Evolutionary conservation across 805 yeast genomes (phyloP).

Genomic region (Wickerhamiella siamensis): DNA sequence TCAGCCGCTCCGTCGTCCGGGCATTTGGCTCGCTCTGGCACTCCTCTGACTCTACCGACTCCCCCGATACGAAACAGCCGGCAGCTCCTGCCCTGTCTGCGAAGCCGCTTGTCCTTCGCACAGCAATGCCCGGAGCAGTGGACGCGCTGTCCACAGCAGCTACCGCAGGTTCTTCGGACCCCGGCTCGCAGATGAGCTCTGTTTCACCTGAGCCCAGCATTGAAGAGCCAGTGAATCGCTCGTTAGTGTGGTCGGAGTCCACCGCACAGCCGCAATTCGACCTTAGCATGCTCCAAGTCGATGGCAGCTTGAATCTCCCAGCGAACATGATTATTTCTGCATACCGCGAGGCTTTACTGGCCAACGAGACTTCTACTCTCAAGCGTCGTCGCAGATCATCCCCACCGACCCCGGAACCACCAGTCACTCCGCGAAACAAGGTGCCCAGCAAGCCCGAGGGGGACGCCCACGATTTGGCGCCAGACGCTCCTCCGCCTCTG

Average conservation of each 20-base stretch:
- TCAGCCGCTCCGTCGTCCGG: neutral
- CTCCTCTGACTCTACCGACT: neutral
- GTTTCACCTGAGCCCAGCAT: neutral
- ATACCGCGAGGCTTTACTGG: constrained; percentile 8
- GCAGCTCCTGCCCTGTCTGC: neutral
- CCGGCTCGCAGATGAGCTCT: neutral
- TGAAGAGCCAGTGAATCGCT: neutral
- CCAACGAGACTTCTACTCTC: neutral
- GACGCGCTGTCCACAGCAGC: neutral
- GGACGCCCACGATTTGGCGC: neutral
- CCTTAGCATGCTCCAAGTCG: neutral
- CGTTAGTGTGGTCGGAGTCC: neutral
- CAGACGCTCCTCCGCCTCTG: neutral
- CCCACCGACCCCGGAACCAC: neutral
- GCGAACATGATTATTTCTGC: constrained; percentile 8
- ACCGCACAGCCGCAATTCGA: neutral
- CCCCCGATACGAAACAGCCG: neutral
- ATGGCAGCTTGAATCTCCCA: neutral
- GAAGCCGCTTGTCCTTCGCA: neutral
- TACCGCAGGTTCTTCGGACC: neutral
- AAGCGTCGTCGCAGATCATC: neutral
- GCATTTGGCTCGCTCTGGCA: constrained; percentile 1
- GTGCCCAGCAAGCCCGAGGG: neutral
- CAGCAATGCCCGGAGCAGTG: neutral
- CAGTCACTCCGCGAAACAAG: neutral